A percentile compares a stretch with the other conserved stretches of the same genome.
Evolutionary conservation across 2,329 filamentous ascomycete species (phyloP).

Genomic region (Alternaria ethzedia): DNA sequence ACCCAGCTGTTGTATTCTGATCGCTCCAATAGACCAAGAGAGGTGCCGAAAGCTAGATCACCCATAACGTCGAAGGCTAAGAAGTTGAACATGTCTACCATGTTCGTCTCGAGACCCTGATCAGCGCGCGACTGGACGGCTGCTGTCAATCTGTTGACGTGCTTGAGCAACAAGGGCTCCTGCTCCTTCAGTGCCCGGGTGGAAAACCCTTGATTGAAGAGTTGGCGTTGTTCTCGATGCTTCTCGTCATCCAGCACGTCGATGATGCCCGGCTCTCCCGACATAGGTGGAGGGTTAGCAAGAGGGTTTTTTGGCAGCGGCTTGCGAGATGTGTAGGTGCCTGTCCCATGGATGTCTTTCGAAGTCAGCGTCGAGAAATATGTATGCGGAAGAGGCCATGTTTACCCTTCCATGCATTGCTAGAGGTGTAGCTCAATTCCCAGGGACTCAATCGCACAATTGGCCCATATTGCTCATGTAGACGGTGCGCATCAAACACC

Average conservation of each 20-base stretch:
- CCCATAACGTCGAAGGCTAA: constrained; percentile 6
- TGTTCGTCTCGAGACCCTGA: constrained; percentile 1
- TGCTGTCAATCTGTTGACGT: constrained; percentile 6
- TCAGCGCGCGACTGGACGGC: constrained; percentile 3
- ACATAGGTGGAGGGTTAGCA: constrained; percentile 7
- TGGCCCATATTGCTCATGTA: constrained; percentile 16
- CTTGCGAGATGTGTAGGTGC: not conserved
- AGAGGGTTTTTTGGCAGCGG: constrained; percentile 7
- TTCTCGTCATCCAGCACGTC: constrained; percentile 7
- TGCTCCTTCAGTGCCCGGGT: constrained; percentile 7
- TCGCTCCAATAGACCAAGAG: constrained; percentile 2
- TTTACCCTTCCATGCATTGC: constrained; percentile 15
- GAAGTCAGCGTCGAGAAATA: not conserved
- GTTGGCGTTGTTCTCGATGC: constrained; percentile 11
- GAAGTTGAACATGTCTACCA: constrained; percentile 9
- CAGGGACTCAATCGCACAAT: constrained; percentile 15
- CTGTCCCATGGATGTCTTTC: constrained; percentile 3
- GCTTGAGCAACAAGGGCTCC: constrained; percentile 3
- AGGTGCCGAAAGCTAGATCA: constrained; percentile 1
- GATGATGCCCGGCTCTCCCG: constrained; percentile 6
- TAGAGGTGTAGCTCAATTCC: constrained; percentile 6
- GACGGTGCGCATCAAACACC: constrained; percentile 1
- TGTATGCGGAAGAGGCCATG: not conserved
- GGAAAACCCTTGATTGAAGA: constrained; percentile 9
- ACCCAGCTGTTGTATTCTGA: constrained; percentile 6